Evolutionary conservation across 805 yeast species (phyloP).

Genomic region (Wickerhamiella australiensis): DNA sequence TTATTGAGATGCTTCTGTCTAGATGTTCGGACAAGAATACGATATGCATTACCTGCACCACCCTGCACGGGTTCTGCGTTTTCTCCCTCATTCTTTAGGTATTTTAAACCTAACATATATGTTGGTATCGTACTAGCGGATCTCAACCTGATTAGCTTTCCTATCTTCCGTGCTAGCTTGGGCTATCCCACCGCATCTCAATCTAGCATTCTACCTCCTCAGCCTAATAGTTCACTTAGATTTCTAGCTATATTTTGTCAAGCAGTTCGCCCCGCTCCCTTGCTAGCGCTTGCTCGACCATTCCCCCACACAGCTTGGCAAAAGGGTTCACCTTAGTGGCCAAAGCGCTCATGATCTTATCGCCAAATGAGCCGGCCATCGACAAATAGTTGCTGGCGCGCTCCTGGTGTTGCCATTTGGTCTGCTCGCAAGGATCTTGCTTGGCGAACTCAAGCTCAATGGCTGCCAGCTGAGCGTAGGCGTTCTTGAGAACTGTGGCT

Average conservation of each 20-base stretch:
- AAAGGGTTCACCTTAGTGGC: conserved; percentile 27
- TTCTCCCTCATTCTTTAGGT: too few species aligned
- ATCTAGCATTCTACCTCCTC: too few species aligned
- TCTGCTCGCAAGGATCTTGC: conserved; percentile 13
- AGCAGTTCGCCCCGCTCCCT: not conserved
- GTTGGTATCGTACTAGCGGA: too few species aligned
- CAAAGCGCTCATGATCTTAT: conserved; percentile 22
- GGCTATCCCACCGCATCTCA: not conserved
- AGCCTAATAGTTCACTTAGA: too few species aligned
- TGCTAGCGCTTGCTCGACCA: conserved; percentile 19
- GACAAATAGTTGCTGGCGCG: conserved; percentile 24
- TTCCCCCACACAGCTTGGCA: conserved; percentile 29
- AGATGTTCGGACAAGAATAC: too few species aligned
- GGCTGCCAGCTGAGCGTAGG: conserved; percentile 26
- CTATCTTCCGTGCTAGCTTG: too few species aligned
- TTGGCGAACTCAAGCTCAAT: conserved; percentile 17
- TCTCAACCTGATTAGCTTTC: too few species aligned
- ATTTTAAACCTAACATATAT: too few species aligned
- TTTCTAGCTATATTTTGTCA: too few species aligned
- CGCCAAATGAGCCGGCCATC: conserved; percentile 27
- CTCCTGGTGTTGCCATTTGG: conserved; percentile 24
- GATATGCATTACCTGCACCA: too few species aligned
- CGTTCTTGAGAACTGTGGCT: conserved; percentile 25
- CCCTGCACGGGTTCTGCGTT: too few species aligned
- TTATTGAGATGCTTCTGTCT: too few species aligned